Percentiles rank a stretch among this genome's conserved stretches.
Conservation (phyloP, 768 basidiomycete genomes). For the Serendipita sp. region DNA sequence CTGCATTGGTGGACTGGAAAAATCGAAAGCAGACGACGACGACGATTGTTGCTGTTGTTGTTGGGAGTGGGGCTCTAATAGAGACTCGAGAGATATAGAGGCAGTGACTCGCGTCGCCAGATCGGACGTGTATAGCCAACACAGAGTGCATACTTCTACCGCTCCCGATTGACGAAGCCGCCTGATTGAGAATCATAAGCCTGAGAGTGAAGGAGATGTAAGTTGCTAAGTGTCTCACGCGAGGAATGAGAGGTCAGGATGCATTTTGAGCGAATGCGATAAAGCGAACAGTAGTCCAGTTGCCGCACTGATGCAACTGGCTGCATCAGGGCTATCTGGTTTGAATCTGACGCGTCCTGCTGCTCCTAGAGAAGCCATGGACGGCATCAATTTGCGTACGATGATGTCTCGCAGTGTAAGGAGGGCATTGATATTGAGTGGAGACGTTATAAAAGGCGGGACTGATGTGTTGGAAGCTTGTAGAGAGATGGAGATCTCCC, state of each 20-base stretch:
- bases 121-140: neutral
- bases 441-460: neutral
- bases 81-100: neutral
- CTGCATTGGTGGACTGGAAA: neutral
- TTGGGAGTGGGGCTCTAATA: neutral
- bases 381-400: neutral
- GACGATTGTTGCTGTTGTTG: too few species aligned
- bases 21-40: neutral
- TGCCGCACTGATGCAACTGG: neutral
- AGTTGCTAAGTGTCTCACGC: neutral
- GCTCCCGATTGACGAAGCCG: neutral
- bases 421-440: neutral
- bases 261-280: neutral
- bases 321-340: neutral
- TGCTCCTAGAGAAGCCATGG: neutral
- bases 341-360: neutral
- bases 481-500: neutral
- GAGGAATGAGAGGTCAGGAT: neutral
- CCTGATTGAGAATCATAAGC: neutral
- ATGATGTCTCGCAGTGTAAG: neutral
- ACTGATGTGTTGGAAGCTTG: neutral
- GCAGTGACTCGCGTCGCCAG: neutral
- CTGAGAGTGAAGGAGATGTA: neutral
- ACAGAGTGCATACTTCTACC: neutral
- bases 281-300: neutral